Evolutionary conservation across 108 stramenopile species (phyloP), one percentile per base, ranked within the genome.

Genomic region (Nitzschia sp.): DNA sequence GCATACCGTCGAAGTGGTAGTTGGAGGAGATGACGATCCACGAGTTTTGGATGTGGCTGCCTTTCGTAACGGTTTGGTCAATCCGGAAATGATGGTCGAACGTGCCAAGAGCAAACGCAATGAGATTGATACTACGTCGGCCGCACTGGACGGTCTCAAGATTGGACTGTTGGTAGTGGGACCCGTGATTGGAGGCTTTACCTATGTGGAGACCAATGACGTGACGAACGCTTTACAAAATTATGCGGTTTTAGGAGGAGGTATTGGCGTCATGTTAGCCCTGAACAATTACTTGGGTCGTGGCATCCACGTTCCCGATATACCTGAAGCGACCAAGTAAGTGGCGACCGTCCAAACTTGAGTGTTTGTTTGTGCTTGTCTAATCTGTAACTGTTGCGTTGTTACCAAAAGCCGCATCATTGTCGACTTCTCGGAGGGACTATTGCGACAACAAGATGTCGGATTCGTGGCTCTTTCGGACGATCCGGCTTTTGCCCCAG

Each of bases 21-120:
- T 48, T 2, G 74, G 74, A 32, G 65, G 64, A 33, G 65, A 74
- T 64, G 58, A 72, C 8, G 76, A 77, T 66, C 36, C 61, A 32
- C 59, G 59, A 5, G 71, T 77, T 25, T 53, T 77, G 32, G 63
- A 77, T 53, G 65, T 77, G 3, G 76, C 76, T n/a, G 35, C 76
- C 46, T 77, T 61, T 57, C 70, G 76, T 28, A 77, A 77, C 46
- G 42, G 48, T 3, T 9, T 51, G 30, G 49, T 66, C n/a, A 59
- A 33, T 35, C 76, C 76, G 13, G 69, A 60, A 54, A 51, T 51
- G 63, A 64, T 77, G 51, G 70, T 77, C 45, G 76, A 55, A 15
- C 34, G 60, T 28, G 69, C 70, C 15, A 64, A 77, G 59, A 62
- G 48, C 24, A 77, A 77, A 42, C 70, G 71, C 15, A 66, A 71